Base-by-base conservation (phyloP, 495 filamentous ascomycete species). In the Tuber microsphaerosporum region DNA sequence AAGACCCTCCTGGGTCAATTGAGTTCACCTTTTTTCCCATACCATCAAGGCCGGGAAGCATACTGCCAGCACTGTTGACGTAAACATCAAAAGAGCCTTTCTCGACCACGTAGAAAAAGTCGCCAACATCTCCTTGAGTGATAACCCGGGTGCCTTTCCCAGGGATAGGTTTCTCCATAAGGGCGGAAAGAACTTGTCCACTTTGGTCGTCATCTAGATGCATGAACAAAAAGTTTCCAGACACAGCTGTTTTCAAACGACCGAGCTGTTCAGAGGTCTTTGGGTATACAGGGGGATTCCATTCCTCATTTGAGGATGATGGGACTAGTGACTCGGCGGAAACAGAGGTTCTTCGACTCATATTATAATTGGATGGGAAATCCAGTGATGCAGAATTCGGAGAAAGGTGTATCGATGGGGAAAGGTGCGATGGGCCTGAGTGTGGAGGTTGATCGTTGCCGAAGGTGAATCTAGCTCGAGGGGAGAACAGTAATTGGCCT, bases 21-120 rank as follows among this genome's bases (percentile, higher is more conserved):
- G 85, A 88, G 81, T 88, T 89, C n/a, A 98, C 94, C 78, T 92
- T 92, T 73, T 88, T 87, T 44, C 95, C 95, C 86, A 97, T 88
- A 9, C 94, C 95, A 75, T 94, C 89, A 1, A 89, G 86, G 8
- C 96, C 96, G 0, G 94, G 88, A 81, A 95, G 91, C 75, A 97
- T 87, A 10, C 90, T 85, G 73, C 94, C 94, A n/a, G 87, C 86
- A 3, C 86, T 83, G 84, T 97, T 93, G 86, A 98, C 93, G 80
- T 95, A 92, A 74, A 98, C 90, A 81, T 97, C 93, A 80, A 98
- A 99, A 26, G 87, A 86, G 43, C 95, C 95, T 69, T 91, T 90
- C 84, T 99, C 95, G 74, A 98, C 93, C 69, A 99, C 90, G 83
- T 99, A 99, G 85, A 99, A 99, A 86, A 92, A 98, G 83, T 99